These are phyloP conservation scores for Gardenia jasminoides DNA, from an alignment of 257 asterid species.

Conservation along the genomic window DNA sequence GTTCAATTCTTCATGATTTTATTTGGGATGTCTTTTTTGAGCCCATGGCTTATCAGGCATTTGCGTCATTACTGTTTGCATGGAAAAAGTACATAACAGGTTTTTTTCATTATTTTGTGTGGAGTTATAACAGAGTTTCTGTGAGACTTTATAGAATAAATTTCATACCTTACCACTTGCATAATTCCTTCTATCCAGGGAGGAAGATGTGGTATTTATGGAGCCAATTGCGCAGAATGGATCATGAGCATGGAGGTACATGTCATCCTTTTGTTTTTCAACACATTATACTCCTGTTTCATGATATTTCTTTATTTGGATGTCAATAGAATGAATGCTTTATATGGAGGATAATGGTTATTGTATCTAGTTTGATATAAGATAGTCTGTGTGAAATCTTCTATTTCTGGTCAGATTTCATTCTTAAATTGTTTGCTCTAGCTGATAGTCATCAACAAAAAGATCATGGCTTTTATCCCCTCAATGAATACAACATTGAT, in stretches of 20 bases:
- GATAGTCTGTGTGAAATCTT: background rate
- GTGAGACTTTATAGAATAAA: background rate
- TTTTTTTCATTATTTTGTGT: background rate
- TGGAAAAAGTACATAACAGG: background rate
- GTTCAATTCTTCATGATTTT: background rate
- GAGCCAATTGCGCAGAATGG: slow-evolving; percentile 91
- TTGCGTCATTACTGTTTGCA: background rate
- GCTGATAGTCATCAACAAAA: background rate
- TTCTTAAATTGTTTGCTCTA: background rate
- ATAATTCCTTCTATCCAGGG: slow-evolving; percentile 49
- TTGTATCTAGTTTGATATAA: background rate
- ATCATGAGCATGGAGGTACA: slow-evolving; percentile 94
- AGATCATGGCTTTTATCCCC: background rate
- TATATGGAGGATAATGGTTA: background rate
- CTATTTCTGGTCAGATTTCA: background rate
- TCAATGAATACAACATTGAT: background rate
- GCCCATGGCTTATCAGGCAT: background rate
- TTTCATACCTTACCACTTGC: slow-evolving; percentile 25
- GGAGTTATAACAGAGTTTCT: slow-evolving; percentile 4
- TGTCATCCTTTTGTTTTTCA: background rate
- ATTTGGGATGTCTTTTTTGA: background rate
- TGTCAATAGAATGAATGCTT: background rate
- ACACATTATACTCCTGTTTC: background rate
- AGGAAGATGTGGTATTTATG: slow-evolving; percentile 93
- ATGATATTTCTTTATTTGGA: slow-evolving; percentile 12